phyloP scores from a whole-genome alignment of 1,284 basidiomycete species.

The Cutaneotrichosporon daszewskae region DNA sequence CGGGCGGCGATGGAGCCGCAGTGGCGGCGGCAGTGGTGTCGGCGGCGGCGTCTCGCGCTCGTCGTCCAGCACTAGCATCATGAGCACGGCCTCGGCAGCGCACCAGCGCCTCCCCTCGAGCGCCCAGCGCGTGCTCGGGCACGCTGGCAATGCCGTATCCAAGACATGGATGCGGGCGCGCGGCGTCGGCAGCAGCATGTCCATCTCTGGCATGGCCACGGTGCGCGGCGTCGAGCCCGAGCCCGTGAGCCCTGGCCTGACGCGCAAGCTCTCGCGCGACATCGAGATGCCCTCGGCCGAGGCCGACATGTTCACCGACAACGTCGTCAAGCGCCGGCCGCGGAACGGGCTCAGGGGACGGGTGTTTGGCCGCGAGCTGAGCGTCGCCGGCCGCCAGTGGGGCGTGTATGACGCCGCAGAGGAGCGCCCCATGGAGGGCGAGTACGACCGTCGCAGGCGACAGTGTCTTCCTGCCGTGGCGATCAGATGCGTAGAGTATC shows the following conservation, averaged over 20 bases:
- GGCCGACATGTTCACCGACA: slow-evolving; percentile 5
- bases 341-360: slow-evolving; percentile 16
- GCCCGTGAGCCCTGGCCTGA: slow-evolving; percentile 8
- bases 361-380: slow-evolving; percentile 38
- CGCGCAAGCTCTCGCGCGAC: slow-evolving; percentile 21
- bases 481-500: slow-evolving; percentile 43
- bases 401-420: slow-evolving; percentile 24
- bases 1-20: slow-evolving; percentile 29
- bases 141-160: slow-evolving; percentile 38
- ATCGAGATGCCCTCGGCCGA: slow-evolving; percentile 8
- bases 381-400: slow-evolving; percentile 31
- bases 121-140: slow-evolving; percentile 34
- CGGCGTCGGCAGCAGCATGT: slow-evolving; percentile 38
- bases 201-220: slow-evolving; percentile 20
- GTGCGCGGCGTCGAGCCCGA: slow-evolving; percentile 5
- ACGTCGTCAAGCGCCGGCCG: slow-evolving; percentile 22
- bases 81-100: slow-evolving; percentile 13
- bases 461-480: slow-evolving; percentile 44
- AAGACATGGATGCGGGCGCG: slow-evolving; percentile 40
- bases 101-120: slow-evolving; percentile 31
- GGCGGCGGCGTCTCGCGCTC: slow-evolving; percentile 27
- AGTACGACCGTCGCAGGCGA: slow-evolving; percentile 28
- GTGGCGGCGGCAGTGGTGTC: too few species aligned
- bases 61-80: slow-evolving; percentile 31
- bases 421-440: slow-evolving; percentile 14